Evolutionary conservation across 805 yeast genomes (phyloP), one percentile per base, ranked within the genome.

Genomic region (Aciculoconidium aculeatum): DNA sequence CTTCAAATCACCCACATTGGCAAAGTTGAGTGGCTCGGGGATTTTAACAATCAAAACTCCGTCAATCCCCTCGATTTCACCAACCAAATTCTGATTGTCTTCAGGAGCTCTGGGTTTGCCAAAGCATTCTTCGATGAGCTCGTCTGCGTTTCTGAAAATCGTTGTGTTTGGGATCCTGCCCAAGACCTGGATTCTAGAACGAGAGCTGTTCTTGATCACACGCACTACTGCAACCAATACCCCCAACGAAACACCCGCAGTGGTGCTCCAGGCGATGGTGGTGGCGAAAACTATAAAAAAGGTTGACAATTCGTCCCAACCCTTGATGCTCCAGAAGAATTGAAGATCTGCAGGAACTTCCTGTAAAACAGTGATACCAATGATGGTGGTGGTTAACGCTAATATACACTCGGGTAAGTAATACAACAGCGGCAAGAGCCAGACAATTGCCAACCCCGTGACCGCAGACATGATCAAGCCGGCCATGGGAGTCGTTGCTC

Each of bases 11-110:
- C 80, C 80, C 6, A 88, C 70, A 51, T 88, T 87, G 21, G 94
- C 85, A 54, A 87, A 87, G 4, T 88, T 84, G 36, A 87, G 61
- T 1, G 96, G 95, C 47, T 87, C 96, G 0, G 95, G 87, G 23
- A 87, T 72, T 39, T 79, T 80, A 20, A 87, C 80, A 16, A 86
- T 74, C 19, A 88, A 60, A 32, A 87, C 80, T 0, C 86, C 87
- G 40, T 79, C 83, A 27, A 80, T 61, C 21, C 63, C 70, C 42
- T 68, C 48, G 47, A 56, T 46, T 46, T 56, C 53, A 11, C 55
- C 53, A 11, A 59, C 45, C 19, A 49, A 16, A 30, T 24, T 5
- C 24, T 8, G 9, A 21, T 28, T 28, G 10, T 21, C 22, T 4
- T 26, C 27, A 11, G 25, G 27, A 5, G 34, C 22, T 4, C 30